These are phyloP conservation scores for Karstenula rhodostoma DNA, from an alignment of 2,329 filamentous ascomycete genomes.

Conservation along the genomic window DNA sequence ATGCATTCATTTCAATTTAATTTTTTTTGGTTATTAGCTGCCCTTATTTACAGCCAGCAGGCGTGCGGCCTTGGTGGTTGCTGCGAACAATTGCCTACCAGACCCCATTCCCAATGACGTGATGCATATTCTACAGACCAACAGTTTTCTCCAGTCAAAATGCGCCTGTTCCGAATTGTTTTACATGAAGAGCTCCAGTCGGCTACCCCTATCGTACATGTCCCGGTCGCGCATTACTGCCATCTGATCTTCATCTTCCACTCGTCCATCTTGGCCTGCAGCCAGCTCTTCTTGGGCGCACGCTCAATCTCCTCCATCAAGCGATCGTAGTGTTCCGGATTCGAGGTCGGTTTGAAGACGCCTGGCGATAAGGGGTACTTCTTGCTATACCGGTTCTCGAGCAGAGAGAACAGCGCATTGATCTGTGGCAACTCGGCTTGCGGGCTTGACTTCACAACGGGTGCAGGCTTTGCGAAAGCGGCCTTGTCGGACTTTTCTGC, in stretches of 20 bases:
- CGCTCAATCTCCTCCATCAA: conserved; percentile 48
- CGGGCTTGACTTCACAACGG: conserved; percentile 23
- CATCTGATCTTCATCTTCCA: conserved; percentile 51
- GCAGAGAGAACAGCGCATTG: conserved; percentile 67
- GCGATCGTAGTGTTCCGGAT: conserved; percentile 46
- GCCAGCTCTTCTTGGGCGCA: conserved; percentile 47
- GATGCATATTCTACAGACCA: not conserved
- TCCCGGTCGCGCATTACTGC: conserved; percentile 21
- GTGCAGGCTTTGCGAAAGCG: conserved; percentile 10
- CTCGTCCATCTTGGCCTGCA: conserved; percentile 43
- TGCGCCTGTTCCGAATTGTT: conserved; percentile 4
- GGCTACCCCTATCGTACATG: not conserved
- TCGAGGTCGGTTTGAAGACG: conserved; percentile 43
- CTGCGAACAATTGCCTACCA: not conserved
- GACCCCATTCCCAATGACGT: not conserved
- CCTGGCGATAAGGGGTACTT: conserved; percentile 39
- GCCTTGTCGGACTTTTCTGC: conserved; percentile 16
- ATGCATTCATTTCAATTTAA: too few species aligned
- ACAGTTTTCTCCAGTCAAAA: not conserved
- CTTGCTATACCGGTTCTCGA: conserved; percentile 66
- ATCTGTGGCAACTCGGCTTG: conserved; percentile 56
- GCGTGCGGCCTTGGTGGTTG: not conserved
- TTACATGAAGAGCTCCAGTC: not conserved
- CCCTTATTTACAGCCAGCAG: not conserved
- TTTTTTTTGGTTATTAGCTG: too few species aligned